These are phyloP conservation scores for Geotrichum cucujoidarum DNA, from an alignment of 1,139 yeast species.

Conservation along the genomic window DNA sequence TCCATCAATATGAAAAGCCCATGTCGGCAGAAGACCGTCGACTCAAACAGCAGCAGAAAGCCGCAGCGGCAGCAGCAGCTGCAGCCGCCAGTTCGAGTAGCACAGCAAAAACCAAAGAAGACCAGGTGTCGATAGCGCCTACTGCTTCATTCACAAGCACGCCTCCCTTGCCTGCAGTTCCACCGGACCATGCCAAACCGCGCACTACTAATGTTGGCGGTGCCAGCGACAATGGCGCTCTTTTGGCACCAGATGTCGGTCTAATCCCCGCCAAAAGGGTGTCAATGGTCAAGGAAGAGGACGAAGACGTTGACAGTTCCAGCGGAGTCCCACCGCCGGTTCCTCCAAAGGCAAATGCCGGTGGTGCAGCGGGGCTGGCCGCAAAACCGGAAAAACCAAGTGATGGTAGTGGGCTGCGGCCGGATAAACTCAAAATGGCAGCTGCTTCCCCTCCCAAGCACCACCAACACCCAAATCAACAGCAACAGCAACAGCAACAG, in stretches of 20 bases:
- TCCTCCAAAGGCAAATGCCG: no score
- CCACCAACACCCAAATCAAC: no score
- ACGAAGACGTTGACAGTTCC: constrained; percentile 14
- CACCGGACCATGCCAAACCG: neutral
- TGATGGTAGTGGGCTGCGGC: neutral
- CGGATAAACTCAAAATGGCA: neutral
- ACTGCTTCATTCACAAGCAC: neutral
- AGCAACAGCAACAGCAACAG: neutral
- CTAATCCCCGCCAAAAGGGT: constrained; percentile 5
- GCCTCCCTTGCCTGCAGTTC: neutral
- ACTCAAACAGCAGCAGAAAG: constrained; percentile 13
- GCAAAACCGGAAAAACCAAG: neutral
- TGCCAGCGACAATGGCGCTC: neutral
- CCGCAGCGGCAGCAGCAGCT: neutral
- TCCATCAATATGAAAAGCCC: constrained; percentile 19
- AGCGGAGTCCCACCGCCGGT: no score
- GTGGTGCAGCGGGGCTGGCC: neutral
- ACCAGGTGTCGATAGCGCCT: neutral
- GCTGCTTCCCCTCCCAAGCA: neutral
- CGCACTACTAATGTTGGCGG: neutral
- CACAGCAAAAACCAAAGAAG: neutral
- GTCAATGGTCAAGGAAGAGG: constrained; percentile 18
- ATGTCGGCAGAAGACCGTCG: constrained; percentile 15
- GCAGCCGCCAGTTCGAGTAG: neutral
- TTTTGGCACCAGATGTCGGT: neutral